Base-by-base conservation (phyloP, 768 basidiomycete species). In the Hebeloma cylindrosporum region DNA sequence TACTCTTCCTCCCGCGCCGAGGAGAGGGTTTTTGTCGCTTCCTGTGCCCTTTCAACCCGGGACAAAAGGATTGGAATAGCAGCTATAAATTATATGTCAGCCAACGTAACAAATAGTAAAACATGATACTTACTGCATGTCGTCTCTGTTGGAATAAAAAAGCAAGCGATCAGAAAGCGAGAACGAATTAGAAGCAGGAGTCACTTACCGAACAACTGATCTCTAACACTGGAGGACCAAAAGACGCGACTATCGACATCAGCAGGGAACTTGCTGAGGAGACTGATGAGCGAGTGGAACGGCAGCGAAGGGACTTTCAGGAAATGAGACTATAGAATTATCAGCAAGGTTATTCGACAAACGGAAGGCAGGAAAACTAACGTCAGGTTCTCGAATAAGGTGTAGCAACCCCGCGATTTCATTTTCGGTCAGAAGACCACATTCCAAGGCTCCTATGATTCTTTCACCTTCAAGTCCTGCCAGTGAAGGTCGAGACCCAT, bases 301-400 rank as follows among this genome's bases (percentile, higher is more conserved):
- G 90, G 90, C 32, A 93, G 72, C 2, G 79, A 83, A 2, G 88
- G 83, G 20, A 86, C 86, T 68, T 93, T 93, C 55, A 93, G 70
- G 71, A 92, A 93, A 60, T 89, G 90, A 13, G 87, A 83, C 87
- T 91, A 53, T 1, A 40, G 46, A 34, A 36, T 11, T 13, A 22
- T 62, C n/a, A 69, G 45, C 29, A 44, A 10, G 35, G 21, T 7
- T 9, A 33, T 22, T 17, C 34, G 17, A 21, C 25, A 7, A 34
- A 21, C 10, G 25, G 5, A 27, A 42, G 25, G 11, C n/a, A 50
- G 37, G 35, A 28, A 6, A 4, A 52, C 83, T 59, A 57, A 88
- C 88, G 61, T 89, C 86, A 1, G 87, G 88, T 21, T 83, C 81
- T 48, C 80, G 79, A 54, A 93, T 83, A 25, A 92, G 76, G 49